phyloP scores from a whole-genome alignment of 164 flowering plant genomes.

The Vitis amurensis region DNA sequence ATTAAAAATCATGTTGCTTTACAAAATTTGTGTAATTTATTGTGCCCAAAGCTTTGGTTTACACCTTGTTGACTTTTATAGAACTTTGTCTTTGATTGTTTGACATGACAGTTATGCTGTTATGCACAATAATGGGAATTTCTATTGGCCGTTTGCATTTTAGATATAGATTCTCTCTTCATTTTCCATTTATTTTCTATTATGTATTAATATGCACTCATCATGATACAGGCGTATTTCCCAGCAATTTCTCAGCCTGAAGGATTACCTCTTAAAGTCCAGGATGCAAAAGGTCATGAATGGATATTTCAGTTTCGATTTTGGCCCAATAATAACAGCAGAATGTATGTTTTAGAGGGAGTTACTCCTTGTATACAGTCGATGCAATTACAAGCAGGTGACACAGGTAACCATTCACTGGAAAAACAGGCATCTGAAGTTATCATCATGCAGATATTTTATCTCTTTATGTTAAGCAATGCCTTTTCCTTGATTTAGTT shows the following conservation, averaged over 20 bases:
- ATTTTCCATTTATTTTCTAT: background rate
- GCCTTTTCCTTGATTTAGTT: background rate
- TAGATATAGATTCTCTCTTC: background rate
- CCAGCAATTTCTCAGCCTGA: slow-evolving; percentile 87
- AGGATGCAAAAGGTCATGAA: slow-evolving; percentile 82
- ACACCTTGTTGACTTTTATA: background rate
- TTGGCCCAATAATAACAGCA: slow-evolving; percentile 97
- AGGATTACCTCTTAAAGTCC: slow-evolving; percentile 83
- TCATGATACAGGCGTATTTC: slow-evolving; percentile 68
- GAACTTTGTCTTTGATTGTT: background rate
- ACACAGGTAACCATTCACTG: slow-evolving; percentile 54
- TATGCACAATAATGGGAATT: background rate
- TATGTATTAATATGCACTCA: slow-evolving; percentile 10
- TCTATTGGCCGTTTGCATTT: background rate
- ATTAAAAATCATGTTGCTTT: background rate
- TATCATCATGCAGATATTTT: background rate
- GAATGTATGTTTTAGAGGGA: slow-evolving; percentile 97
- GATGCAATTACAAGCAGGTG: slow-evolving; percentile 95
- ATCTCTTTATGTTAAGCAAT: background rate
- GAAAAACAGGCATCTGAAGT: background rate
- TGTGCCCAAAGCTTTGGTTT: background rate
- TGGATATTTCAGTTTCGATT: slow-evolving; percentile 93
- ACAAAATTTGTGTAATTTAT: background rate
- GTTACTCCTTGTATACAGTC: slow-evolving; percentile 93
- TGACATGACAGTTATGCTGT: background rate